Conservation (phyloP, 2,329 filamentous ascomycete genomes). For the Ophioceras dolichostomum region DNA sequence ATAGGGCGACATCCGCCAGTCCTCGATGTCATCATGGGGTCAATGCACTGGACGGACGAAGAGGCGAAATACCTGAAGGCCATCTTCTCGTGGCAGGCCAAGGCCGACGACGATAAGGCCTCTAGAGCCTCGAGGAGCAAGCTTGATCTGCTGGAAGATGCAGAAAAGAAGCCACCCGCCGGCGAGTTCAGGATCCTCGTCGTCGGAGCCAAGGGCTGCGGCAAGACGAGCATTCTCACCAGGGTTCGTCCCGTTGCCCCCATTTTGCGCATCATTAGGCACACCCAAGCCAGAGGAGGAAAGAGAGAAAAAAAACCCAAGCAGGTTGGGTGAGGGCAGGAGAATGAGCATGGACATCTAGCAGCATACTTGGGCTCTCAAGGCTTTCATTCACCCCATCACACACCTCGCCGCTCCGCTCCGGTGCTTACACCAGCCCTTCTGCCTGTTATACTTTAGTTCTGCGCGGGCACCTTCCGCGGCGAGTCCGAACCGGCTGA, state of each 20-base stretch:
- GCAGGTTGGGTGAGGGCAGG: no score
- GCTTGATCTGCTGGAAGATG: conserved; percentile 3
- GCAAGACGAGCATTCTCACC: conserved; percentile 27
- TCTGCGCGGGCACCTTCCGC: conserved; percentile 17
- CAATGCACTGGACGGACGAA: conserved; percentile 24
- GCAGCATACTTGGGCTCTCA: no score
- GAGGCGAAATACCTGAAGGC: conserved; percentile 26
- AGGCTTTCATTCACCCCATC: no score
- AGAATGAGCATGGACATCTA: no score
- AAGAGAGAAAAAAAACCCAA: no score
- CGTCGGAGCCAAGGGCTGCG: conserved; percentile 23
- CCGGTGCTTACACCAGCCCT: no score
- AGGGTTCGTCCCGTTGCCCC: conserved; percentile 14
- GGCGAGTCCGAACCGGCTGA: conserved; percentile 11
- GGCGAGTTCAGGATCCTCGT: conserved; percentile 26
- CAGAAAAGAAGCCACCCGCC: conserved; percentile 9
- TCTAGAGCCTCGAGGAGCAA: conserved; percentile 7
- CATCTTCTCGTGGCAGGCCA: conserved; percentile 24
- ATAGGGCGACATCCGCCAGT: no score
- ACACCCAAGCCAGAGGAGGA: neutral
- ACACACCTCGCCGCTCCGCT: no score
- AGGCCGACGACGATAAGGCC: conserved; percentile 11
- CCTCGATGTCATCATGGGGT: conserved; percentile 9
- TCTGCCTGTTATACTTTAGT: no score
- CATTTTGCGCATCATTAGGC: neutral